Conservation (phyloP, 2,329 filamentous ascomycete genomes). For the Pseudopyricularia cyperi region DNA sequence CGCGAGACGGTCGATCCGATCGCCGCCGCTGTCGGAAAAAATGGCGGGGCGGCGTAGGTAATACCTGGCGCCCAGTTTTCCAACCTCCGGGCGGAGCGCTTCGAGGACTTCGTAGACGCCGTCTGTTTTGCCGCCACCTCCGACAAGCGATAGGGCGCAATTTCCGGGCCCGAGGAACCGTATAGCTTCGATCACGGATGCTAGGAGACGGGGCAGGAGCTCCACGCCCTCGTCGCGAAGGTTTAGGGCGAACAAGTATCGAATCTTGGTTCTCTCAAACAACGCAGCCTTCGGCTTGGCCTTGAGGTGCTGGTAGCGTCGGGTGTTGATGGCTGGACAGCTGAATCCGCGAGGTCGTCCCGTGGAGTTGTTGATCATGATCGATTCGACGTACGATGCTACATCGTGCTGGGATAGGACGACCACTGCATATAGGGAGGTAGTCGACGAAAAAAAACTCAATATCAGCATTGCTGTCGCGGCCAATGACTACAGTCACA, state of each 20-base stretch:
- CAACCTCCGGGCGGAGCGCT: constrained; percentile 24
- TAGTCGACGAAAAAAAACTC: too few relatives aligned
- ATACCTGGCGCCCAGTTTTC: constrained; percentile 24
- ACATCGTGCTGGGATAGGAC: not conserved
- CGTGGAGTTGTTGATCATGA: constrained; percentile 6
- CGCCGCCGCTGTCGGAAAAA: constrained; percentile 21
- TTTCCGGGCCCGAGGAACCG: constrained; percentile 33
- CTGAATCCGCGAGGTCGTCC: constrained; percentile 6
- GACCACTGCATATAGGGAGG: not conserved
- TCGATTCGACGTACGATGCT: constrained; percentile 7
- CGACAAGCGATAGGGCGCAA: constrained; percentile 41
- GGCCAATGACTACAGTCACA: not conserved
- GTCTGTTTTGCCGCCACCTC: constrained; percentile 41
- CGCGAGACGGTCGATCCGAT: constrained; percentile 34
- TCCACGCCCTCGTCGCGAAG: constrained; percentile 25
- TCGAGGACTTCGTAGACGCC: constrained; percentile 38
- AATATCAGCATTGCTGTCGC: too few relatives aligned
- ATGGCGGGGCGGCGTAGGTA: constrained; percentile 26
- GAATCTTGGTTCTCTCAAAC: not conserved
- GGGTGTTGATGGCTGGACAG: constrained; percentile 2
- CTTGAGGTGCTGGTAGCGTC: constrained; percentile 8
- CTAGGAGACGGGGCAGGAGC: constrained; percentile 36
- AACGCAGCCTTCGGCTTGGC: not conserved
- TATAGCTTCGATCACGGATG: constrained; percentile 35
- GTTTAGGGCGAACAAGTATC: constrained; percentile 40